Conservation (phyloP, 108 stramenopile species). For the Cyclotella sp. region DNA sequence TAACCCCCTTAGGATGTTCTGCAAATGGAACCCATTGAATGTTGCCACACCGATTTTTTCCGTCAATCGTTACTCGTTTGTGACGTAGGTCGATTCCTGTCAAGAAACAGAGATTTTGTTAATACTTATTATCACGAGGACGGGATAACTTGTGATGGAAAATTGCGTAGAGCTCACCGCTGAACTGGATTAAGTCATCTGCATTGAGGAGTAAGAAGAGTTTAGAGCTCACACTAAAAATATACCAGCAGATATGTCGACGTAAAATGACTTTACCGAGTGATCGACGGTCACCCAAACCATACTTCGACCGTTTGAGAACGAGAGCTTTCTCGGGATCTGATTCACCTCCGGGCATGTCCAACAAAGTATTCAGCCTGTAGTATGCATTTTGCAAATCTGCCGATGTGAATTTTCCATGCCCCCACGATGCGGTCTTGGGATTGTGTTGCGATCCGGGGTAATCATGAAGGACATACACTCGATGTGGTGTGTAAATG, state of each 20-base stretch:
- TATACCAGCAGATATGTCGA: not conserved
- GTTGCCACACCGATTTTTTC: slow-evolving; percentile 80
- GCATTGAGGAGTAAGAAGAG: not conserved
- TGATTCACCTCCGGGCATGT: slow-evolving; percentile 63
- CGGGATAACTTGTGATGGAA: not conserved
- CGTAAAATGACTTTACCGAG: slow-evolving; percentile 56
- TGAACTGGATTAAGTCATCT: slow-evolving; percentile 63
- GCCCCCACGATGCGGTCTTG: slow-evolving; percentile 61
- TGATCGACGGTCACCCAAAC: slow-evolving; percentile 74
- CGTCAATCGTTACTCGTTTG: slow-evolving; percentile 58
- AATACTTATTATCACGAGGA: not conserved
- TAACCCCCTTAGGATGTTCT: slow-evolving; percentile 56
- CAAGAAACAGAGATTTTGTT: not conserved
- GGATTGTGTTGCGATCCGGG: slow-evolving; percentile 76
- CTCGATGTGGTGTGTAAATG: slow-evolving; percentile 84
- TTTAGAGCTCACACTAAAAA: not conserved
- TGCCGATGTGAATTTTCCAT: slow-evolving; percentile 23
- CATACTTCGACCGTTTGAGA: slow-evolving; percentile 57
- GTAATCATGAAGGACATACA: slow-evolving; percentile 90
- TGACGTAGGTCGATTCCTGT: slow-evolving; percentile 55
- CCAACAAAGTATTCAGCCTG: slow-evolving; percentile 68
- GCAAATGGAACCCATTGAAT: slow-evolving; percentile 81
- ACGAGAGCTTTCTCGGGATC: slow-evolving; percentile 33
- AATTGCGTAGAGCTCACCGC: slow-evolving; percentile 39
- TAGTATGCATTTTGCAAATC: slow-evolving; percentile 23